Evolutionary conservation across 176 grass and related monocot species (phyloP).

Genomic region (Bothriochloa decipiens): DNA sequence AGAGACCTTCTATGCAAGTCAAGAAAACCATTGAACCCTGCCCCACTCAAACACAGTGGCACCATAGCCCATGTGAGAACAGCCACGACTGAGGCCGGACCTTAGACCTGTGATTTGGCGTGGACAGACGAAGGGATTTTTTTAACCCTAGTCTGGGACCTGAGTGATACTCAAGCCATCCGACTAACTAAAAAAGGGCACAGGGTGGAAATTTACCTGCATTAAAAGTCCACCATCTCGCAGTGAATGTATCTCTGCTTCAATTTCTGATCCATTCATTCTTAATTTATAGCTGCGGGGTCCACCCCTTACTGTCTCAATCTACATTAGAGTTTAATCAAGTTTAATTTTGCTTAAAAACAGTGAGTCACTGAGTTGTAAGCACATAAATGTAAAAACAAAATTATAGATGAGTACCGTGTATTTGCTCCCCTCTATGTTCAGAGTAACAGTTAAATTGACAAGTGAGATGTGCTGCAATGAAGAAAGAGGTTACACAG

Average conservation of each 20-base stretch:
- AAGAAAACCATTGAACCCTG: not conserved
- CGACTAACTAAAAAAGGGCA: not conserved
- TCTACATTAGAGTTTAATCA: conserved; percentile 50
- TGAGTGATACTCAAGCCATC: not conserved
- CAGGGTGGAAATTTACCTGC: conserved; percentile 69
- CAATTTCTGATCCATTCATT: conserved; percentile 88
- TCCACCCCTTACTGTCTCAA: conserved; percentile 84
- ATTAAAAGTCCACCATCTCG: conserved; percentile 96
- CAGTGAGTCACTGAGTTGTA: conserved; percentile 4
- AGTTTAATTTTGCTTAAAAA: conserved; percentile 36
- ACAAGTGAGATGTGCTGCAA: conserved; percentile 99
- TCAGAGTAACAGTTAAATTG: conserved; percentile 88
- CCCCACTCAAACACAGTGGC: too few species aligned
- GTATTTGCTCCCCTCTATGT: conserved; percentile 99
- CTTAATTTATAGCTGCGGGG: conserved; percentile 92
- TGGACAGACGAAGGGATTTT: too few species aligned
- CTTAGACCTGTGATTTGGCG: too few species aligned
- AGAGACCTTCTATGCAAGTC: too few species aligned
- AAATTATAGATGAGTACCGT: conserved; percentile 67
- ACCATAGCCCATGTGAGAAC: not conserved
- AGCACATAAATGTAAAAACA: conserved; percentile 36
- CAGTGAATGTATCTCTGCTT: conserved; percentile 91
- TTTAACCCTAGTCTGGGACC: not conserved
- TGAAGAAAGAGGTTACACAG: conserved; percentile 34
- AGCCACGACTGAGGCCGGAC: too few species aligned